phyloP scores from a whole-genome alignment of 352 stramenopile genomes.

The Phytophthora agathidicida region DNA sequence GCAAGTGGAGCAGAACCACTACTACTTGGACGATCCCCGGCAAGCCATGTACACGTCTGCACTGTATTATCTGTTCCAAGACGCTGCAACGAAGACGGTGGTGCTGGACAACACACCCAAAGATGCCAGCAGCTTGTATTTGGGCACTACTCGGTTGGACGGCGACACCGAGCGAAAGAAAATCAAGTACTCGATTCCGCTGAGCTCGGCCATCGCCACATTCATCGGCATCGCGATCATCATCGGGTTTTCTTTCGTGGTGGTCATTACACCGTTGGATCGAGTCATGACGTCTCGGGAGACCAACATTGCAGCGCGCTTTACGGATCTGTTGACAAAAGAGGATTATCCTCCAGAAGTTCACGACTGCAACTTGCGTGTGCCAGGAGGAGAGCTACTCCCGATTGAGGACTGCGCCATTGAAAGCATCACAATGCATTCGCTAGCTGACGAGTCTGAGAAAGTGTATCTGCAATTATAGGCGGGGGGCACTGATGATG shows the following conservation, averaged over 20 bases:
- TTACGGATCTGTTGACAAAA: constrained; percentile 37
- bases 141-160: constrained; percentile 35
- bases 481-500: neutral
- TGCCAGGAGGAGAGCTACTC: constrained; percentile 28
- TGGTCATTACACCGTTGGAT: constrained; percentile 40
- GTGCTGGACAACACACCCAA: constrained; percentile 3
- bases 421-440: constrained; percentile 43
- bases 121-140: constrained; percentile 12
- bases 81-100: constrained; percentile 41
- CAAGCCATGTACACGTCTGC: constrained; percentile 56
- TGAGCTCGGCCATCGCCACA: constrained; percentile 46
- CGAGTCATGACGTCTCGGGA: constrained; percentile 34
- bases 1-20: constrained; percentile 52
- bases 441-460: constrained; percentile 20
- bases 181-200: constrained; percentile 53
- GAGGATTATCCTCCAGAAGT: constrained; percentile 48
- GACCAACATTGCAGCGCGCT: constrained; percentile 38
- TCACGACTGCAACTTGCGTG: constrained; percentile 34
- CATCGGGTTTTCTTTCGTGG: constrained; percentile 27
- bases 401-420: constrained; percentile 48
- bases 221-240: constrained; percentile 46
- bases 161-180: constrained; percentile 49
- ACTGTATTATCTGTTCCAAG: constrained; percentile 58
- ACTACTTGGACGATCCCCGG: constrained; percentile 45
- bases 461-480: constrained; percentile 22